These are phyloP conservation scores for Collybia nuda DNA, from an alignment of 768 basidiomycete species.

Conservation along the genomic window DNA sequence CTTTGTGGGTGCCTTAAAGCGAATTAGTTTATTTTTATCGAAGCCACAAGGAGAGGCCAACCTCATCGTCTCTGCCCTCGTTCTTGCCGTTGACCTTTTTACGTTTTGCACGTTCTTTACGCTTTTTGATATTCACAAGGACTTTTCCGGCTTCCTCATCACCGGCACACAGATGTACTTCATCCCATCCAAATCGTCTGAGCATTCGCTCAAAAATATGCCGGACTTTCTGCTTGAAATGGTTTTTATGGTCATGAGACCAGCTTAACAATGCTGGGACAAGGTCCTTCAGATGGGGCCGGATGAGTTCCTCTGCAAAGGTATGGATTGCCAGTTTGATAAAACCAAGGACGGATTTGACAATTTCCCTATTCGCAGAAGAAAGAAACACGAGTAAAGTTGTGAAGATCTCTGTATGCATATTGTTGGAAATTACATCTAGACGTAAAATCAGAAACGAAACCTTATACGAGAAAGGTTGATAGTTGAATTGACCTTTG, in stretches of 20 bases:
- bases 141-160: conserved; percentile 88
- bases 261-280: conserved; percentile 86
- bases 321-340: conserved; percentile 92
- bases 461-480: neutral
- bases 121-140: conserved; percentile 90
- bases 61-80: conserved; percentile 55
- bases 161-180: conserved; percentile 69
- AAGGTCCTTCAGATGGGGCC: conserved; percentile 73
- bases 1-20: conserved; percentile 43
- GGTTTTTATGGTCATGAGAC: conserved; percentile 98
- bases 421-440: conserved; percentile 70
- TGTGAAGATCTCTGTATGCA: conserved; percentile 81
- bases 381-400: conserved; percentile 90
- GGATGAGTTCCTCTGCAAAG: conserved; percentile 66
- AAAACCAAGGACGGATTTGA: conserved; percentile 94
- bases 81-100: conserved; percentile 69
- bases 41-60: neutral
- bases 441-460: neutral
- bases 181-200: conserved; percentile 85
- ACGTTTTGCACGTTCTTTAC: conserved; percentile 90
- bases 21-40: conserved; percentile 2
- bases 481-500: conserved; percentile 57
- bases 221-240: conserved; percentile 95
- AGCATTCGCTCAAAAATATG: conserved; percentile 98
- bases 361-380: conserved; percentile 95